These are phyloP conservation scores for Citrus hindsii DNA, from an alignment of 345 rosid genomes.

Conservation along the genomic window DNA sequence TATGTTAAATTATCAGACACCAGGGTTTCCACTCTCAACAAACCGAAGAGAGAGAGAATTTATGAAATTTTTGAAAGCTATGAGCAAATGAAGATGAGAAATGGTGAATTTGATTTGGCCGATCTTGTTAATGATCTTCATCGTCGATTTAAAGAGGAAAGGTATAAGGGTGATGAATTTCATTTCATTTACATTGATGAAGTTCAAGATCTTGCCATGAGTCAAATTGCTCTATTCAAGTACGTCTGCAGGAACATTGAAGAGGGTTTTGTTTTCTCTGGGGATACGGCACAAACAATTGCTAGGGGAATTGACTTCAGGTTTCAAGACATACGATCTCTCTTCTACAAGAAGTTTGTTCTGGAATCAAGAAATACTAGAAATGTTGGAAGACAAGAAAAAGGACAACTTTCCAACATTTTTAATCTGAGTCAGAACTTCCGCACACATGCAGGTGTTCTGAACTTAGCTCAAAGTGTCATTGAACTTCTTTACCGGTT, in stretches of 20 bases:
- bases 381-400: conserved; percentile 11
- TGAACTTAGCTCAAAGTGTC: conserved; percentile 52
- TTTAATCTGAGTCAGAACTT: conserved; percentile 50
- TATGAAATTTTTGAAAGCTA: conserved; percentile 42
- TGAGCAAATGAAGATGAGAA: conserved; percentile 39
- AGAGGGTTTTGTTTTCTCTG: conserved; percentile 50
- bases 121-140: conserved; percentile 60
- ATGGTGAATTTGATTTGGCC: conserved; percentile 51
- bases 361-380: conserved; percentile 1
- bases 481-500: conserved; percentile 44
- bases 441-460: conserved; percentile 49
- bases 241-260: conserved; percentile 33
- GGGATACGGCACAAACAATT: conserved; percentile 31
- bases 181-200: conserved; percentile 59
- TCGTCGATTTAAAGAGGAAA: conserved; percentile 25
- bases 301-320: conserved; percentile 49
- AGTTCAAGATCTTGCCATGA: conserved; percentile 62
- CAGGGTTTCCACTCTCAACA: conserved; percentile 34
- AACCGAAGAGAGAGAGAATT: conserved; percentile 25
- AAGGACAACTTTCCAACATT: conserved; percentile 29
- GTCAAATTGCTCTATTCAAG: conserved; percentile 49
- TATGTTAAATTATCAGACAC: conserved; percentile 35
- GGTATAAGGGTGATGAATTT: conserved; percentile 32
- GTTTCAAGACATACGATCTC: conserved; percentile 47
- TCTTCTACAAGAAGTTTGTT: conserved; percentile 45